phyloP scores from a whole-genome alignment of 2,329 filamentous ascomycete species.

The Fusarium sp. region DNA sequence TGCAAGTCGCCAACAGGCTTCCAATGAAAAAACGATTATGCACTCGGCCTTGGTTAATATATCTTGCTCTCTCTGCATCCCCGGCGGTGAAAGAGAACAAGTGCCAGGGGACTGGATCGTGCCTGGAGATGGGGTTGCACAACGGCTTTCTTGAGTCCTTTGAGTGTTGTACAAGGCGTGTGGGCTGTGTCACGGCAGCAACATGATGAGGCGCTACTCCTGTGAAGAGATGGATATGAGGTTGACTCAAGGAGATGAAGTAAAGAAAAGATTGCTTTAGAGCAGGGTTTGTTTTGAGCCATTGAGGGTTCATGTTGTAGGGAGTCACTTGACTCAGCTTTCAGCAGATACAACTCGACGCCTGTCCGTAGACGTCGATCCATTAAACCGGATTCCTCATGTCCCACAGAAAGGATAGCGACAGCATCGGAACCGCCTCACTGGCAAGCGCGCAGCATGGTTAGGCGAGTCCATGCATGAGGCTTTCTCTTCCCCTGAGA shows the following conservation, averaged over 20 bases:
- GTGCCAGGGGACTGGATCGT: not conserved
- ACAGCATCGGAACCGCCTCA: constrained; percentile 40
- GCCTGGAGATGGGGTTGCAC: constrained; percentile 18
- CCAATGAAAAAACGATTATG: constrained; percentile 12
- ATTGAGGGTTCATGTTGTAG: not conserved
- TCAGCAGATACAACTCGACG: not conserved
- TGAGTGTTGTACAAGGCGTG: constrained; percentile 22
- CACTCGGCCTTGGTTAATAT: not conserved
- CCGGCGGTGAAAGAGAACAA: constrained; percentile 26
- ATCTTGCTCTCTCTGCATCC: not conserved
- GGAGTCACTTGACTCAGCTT: not conserved
- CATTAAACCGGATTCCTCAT: constrained; percentile 34
- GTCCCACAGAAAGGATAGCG: constrained; percentile 39
- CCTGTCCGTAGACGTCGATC: constrained; percentile 14
- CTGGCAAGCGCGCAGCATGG: constrained; percentile 37
- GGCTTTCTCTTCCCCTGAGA: constrained; percentile 1
- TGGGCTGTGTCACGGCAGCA: constrained; percentile 14
- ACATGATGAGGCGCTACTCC: constrained; percentile 32
- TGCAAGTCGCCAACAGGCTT: constrained; percentile 29
- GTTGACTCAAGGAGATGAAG: not conserved
- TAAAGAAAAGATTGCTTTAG: too few species aligned
- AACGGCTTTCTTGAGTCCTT: constrained; percentile 20
- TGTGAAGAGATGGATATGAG: constrained; percentile 8
- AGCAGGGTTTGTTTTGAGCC: not conserved
- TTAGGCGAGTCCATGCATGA: constrained; percentile 42